These are phyloP conservation scores for Parathielavia appendiculata DNA, from an alignment of 495 filamentous ascomycete genomes.

Conservation along the genomic window DNA sequence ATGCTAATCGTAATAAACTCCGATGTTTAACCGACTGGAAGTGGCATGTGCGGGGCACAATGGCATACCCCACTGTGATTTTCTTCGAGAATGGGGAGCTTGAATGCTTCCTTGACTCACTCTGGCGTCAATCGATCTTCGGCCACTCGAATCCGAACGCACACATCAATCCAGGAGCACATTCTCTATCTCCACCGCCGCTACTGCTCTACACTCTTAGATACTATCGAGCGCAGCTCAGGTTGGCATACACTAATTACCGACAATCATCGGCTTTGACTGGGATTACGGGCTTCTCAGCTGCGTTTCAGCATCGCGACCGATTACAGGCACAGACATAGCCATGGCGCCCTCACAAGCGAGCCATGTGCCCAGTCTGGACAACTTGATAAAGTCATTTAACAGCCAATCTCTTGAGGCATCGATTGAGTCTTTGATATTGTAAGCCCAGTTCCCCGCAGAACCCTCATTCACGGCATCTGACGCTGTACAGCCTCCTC, in stretches of 20 bases:
- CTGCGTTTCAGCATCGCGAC: background rate
- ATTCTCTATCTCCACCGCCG: background rate
- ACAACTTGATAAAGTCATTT: conserved; percentile 71
- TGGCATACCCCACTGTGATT: conserved; percentile 20
- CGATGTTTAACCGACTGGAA: background rate
- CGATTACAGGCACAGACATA: background rate
- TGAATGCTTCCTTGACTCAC: conserved; percentile 14
- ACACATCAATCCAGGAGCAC: conserved; percentile 1
- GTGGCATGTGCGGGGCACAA: conserved; percentile 10
- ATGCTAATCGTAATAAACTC: background rate
- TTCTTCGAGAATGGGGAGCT: conserved; percentile 8
- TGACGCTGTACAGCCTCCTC: conserved; percentile 56
- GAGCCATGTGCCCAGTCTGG: conserved; percentile 60
- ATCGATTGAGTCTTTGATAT: conserved; percentile 74
- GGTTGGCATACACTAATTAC: background rate
- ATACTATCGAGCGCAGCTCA: background rate
- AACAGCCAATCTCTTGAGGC: conserved; percentile 45
- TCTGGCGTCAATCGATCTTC: background rate
- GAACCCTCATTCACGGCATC: background rate
- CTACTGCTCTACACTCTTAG: background rate
- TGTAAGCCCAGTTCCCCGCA: conserved; percentile 47
- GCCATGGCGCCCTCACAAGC: conserved; percentile 41
- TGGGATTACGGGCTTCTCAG: background rate
- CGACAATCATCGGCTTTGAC: background rate
- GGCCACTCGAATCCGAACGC: background rate